Evolutionary conservation across 345 rosid species (phyloP).

Genomic region (Cochlearia excelsa): DNA sequence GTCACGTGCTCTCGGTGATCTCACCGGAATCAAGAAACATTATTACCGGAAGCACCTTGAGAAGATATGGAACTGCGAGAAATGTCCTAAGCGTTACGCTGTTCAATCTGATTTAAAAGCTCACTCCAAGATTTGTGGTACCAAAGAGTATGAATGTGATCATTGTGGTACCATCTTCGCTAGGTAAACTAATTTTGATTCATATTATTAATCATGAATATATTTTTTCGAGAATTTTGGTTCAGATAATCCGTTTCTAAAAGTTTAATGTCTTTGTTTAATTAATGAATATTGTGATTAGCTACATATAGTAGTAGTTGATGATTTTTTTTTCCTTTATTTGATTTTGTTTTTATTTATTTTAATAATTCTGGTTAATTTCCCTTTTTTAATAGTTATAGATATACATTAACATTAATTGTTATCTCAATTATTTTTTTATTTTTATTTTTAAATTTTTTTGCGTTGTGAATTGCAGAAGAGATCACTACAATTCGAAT

Average conservation of each 20-base stretch:
- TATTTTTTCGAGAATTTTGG: no score
- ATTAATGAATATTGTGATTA: no score
- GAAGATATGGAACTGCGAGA: constrained; percentile 81
- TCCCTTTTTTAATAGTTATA: not conserved
- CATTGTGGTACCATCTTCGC: constrained; percentile 75
- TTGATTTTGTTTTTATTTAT: no score
- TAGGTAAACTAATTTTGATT: constrained; percentile 42
- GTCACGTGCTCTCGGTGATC: constrained; percentile 76
- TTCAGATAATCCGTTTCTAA: not conserved
- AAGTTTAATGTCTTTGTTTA: constrained; percentile 2
- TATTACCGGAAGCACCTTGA: constrained; percentile 72
- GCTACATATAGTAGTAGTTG: no score
- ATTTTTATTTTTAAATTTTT: not conserved
- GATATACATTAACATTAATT: not conserved
- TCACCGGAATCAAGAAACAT: constrained; percentile 78
- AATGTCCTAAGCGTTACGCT: constrained; percentile 69
- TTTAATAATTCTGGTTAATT: constrained; percentile 1
- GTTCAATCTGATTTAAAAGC: constrained; percentile 93
- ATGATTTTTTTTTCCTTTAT: no score
- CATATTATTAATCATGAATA: no score
- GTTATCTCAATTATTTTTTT: not conserved
- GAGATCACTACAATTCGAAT: constrained; percentile 83
- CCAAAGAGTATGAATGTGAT: constrained; percentile 69
- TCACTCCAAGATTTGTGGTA: constrained; percentile 66
- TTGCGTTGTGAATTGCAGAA: constrained; percentile 35